phyloP scores from a whole-genome alignment of 176 grass and related monocot genomes.

The Dactylis glomerata region DNA sequence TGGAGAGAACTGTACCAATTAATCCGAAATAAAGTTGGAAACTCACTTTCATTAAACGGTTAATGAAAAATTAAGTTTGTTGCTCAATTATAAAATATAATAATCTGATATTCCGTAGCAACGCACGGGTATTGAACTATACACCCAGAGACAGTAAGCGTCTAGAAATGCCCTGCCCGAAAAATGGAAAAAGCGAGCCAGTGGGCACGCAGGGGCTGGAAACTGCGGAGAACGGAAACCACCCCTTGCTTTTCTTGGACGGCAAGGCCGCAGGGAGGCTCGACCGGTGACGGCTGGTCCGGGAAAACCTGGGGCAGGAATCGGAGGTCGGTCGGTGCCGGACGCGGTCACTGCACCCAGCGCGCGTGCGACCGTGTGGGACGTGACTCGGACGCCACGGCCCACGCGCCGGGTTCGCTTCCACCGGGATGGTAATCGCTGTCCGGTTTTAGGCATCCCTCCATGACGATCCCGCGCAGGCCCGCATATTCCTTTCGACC shows the following conservation, averaged over 20 bases:
- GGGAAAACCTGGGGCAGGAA: not conserved
- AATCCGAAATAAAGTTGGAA: no score
- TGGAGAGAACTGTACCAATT: no score
- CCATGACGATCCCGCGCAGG: not conserved
- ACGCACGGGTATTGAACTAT: no score
- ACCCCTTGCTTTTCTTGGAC: not conserved
- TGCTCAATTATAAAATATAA: no score
- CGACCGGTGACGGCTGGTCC: not conserved
- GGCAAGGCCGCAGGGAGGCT: constrained; percentile 8
- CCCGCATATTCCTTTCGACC: not conserved
- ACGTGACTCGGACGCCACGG: not conserved
- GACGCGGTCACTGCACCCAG: not conserved
- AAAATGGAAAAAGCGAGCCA: not conserved
- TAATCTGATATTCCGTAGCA: no score
- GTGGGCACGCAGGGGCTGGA: not conserved
- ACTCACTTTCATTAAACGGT: no score
- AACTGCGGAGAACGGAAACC: not conserved
- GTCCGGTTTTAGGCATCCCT: not conserved
- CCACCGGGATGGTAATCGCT: not conserved
- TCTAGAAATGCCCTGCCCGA: not conserved
- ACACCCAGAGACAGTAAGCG: not conserved
- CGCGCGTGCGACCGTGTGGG: not conserved
- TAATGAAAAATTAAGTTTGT: no score
- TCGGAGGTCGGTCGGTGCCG: not conserved
- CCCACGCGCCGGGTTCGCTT: not conserved